Percentiles rank a stretch among this genome's conserved stretches.
Conservation (phyloP, 768 basidiomycete genomes). For the Austroboletus eburneus region DNA sequence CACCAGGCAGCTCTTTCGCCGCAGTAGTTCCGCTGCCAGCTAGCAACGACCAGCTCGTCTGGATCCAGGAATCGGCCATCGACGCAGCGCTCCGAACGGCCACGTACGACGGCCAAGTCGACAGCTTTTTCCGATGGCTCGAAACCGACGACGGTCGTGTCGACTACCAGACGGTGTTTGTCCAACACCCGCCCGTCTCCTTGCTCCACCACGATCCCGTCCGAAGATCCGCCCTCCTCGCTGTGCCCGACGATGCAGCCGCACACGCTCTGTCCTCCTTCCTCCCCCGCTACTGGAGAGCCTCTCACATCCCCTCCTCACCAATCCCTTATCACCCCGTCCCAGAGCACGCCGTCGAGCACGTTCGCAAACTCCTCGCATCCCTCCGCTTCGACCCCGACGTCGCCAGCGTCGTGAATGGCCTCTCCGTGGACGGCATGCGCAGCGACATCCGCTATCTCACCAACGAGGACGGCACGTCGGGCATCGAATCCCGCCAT, state of each 20-base stretch:
- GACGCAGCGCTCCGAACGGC: conserved; percentile 40
- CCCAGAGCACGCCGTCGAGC: conserved; percentile 47
- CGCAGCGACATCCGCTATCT: conserved; percentile 72
- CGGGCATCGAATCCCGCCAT: conserved; percentile 75
- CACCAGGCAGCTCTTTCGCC: too few species aligned
- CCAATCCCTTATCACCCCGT: conserved; percentile 55
- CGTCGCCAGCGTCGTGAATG: conserved; percentile 63
- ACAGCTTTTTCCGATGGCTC: conserved; percentile 33
- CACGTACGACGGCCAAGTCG: conserved; percentile 32
- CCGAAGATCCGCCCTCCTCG: conserved; percentile 44
- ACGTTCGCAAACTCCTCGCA: conserved; percentile 54
- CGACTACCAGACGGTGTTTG: conserved; percentile 19
- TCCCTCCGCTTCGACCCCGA: conserved; percentile 64
- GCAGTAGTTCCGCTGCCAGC: conserved; percentile 24
- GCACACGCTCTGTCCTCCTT: conserved; percentile 51
- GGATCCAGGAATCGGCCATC: conserved; percentile 55
- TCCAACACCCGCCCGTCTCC: conserved; percentile 17
- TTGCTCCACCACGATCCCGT: conserved; percentile 40
- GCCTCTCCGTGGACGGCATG: conserved; percentile 64
- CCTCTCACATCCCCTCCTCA: conserved; percentile 51
- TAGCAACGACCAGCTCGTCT: conserved; percentile 45
- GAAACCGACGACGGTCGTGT: conserved; percentile 18
- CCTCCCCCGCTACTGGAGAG: conserved; percentile 73
- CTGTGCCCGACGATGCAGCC: conserved; percentile 36
- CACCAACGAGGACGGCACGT: conserved; percentile 76